Evolutionary conservation across 345 rosid genomes (phyloP).

Genomic region (Eucalyptus brandiana): DNA sequence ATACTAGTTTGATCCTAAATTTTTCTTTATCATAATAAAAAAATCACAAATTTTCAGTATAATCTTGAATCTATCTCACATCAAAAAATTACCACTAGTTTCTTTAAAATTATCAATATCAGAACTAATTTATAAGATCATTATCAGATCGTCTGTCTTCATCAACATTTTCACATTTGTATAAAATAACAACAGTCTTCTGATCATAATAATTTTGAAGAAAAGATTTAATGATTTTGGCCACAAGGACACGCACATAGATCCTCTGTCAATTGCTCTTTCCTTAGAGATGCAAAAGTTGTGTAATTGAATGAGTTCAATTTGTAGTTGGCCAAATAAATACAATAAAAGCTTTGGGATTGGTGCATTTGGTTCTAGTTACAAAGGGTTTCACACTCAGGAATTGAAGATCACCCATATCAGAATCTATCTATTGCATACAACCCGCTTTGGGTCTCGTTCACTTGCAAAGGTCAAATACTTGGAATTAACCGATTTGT

Average conservation of each 20-base stretch:
- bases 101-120: neutral
- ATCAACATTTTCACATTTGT: neutral
- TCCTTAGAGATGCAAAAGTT: neutral
- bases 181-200: neutral
- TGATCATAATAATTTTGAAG: neutral
- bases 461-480: neutral
- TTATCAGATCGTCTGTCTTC: accelerated
- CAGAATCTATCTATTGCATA: neutral
- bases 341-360: neutral
- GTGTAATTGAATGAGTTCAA: neutral
- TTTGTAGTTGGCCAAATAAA: neutral
- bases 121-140: accelerated
- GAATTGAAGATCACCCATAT: neutral
- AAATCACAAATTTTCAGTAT: neutral
- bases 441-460: neutral
- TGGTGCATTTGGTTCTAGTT: neutral
- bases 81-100: neutral
- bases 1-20: neutral
- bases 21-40: neutral
- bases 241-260: neutral
- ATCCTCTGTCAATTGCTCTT: neutral
- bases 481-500: neutral
- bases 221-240: neutral
- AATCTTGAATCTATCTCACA: neutral
- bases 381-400: neutral